Base-by-base conservation (phyloP, 805 yeast genomes). In the Zygosaccharomyces kombuchaensis region DNA sequence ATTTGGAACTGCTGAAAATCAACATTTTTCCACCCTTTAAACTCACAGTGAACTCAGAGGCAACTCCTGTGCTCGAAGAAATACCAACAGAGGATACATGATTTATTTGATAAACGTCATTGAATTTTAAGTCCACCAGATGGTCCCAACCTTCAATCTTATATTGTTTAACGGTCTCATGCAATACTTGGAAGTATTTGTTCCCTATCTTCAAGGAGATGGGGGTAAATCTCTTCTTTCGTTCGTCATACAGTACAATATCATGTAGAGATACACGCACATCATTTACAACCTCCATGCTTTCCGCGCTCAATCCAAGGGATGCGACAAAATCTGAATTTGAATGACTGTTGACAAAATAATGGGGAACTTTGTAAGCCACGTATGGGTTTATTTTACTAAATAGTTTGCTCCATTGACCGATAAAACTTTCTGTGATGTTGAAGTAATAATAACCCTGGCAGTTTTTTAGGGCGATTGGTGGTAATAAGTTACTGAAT, bases 161-260 rank as follows among this genome's bases (percentile, higher is more conserved):
- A 9, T 70, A 42, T n/a, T 70, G 60, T 35, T 62, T 65, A 2
- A 77, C 74, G 23, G 73, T 71, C 19, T 69, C 74, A 17, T 72
- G 69, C 19, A 70, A 57, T 3, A 85, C 64, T 58, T 84, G 90
- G 36, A 87, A 57, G 66, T 71, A 82, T 54, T 78, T 79, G 46
- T 84, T 75, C 6, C 96, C 96, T 43, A 87, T 74, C 54, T 78
- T 81, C 48, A 87, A 47, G 0, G 78, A 74, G 2, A 83, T 82
- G 1, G 87, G 83, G 14, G 75, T 68, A 52, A 77, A 80, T 27
- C 76, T 67, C n/a, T 74, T 73, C 13, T 70, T 67, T 1, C 64
- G 66, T 3, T 67, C 66, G 46, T 81, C 78, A 57, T 70, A 83
- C 8, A 79, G 53, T 6, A 76, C 72, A 22, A 77, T 77, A 48